Evolutionary conservation across 2,329 filamentous ascomycete genomes (phyloP).

Genomic region (Nemania abortiva): DNA sequence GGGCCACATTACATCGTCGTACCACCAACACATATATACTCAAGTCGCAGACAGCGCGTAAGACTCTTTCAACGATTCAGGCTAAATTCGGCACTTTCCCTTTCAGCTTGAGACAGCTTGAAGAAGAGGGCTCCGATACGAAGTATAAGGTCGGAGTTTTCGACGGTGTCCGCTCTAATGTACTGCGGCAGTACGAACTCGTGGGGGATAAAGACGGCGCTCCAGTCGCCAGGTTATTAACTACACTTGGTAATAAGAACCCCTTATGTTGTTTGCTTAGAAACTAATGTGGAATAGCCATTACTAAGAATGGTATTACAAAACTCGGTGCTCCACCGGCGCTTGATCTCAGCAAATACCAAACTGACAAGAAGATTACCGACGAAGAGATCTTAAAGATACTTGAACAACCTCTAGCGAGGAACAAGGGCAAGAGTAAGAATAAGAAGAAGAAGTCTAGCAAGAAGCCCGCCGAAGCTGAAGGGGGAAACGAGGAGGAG

Average conservation of each 20-base stretch:
- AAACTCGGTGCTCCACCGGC: constrained; percentile 82
- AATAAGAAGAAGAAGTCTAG: constrained; percentile 83
- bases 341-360: constrained; percentile 82
- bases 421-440: constrained; percentile 92
- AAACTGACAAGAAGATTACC: constrained; percentile 97
- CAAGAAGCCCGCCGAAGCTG: constrained; percentile 63
- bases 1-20: constrained; percentile 91
- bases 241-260: constrained; percentile 79
- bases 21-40: constrained; percentile 92
- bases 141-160: constrained; percentile 86
- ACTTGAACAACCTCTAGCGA: constrained; percentile 86
- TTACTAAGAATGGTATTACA: constrained; percentile 97
- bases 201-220: constrained; percentile 92
- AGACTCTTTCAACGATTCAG: constrained; percentile 92
- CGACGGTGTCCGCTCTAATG: constrained; percentile 92
- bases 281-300: constrained; percentile 67
- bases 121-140: constrained; percentile 88
- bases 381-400: constrained; percentile 97
- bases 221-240: constrained; percentile 87
- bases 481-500: constrained; percentile 43
- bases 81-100: constrained; percentile 99
- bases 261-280: constrained; percentile 4
- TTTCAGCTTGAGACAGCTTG: constrained; percentile 96
- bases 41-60: constrained; percentile 93
- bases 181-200: constrained; percentile 95